Conservation (phyloP, 2,329 filamentous ascomycete species). For the Parastagonospora avenae region DNA sequence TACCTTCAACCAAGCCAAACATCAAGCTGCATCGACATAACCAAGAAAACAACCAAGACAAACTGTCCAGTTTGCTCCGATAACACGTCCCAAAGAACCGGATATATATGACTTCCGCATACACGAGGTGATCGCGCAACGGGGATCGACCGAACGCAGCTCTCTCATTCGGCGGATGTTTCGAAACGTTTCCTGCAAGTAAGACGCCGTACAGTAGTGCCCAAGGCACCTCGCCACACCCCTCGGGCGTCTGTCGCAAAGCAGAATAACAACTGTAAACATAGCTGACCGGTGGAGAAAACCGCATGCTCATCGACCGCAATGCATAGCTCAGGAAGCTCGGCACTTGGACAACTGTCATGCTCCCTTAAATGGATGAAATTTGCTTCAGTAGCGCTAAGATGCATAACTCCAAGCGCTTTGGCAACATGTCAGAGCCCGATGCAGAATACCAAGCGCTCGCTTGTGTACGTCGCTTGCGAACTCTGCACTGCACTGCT, state of each 20-base stretch:
- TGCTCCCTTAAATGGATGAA: neutral
- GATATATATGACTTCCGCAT: slow-evolving; percentile 19
- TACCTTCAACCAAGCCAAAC: neutral
- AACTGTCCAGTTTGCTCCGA: neutral
- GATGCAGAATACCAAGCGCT: slow-evolving; percentile 3
- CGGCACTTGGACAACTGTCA: slow-evolving; percentile 1
- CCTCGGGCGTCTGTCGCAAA: neutral
- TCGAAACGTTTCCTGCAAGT: slow-evolving; percentile 31
- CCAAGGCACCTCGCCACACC: slow-evolving; percentile 3
- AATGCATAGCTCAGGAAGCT: neutral
- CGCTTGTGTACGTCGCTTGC: slow-evolving; percentile 6
- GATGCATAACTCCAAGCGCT: slow-evolving; percentile 1
- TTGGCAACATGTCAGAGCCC: slow-evolving; percentile 10
- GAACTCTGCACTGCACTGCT: slow-evolving; percentile 6
- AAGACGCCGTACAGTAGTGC: slow-evolving; percentile 10
- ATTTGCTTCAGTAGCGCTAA: neutral
- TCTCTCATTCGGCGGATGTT: slow-evolving; percentile 33
- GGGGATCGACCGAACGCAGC: slow-evolving; percentile 2
- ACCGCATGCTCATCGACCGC: neutral
- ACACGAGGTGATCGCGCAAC: slow-evolving; percentile 20
- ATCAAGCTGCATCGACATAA: neutral
- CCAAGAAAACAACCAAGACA: neutral
- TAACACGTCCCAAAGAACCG: neutral
- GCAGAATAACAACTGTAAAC: neutral
- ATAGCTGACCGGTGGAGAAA: neutral